Evolutionary conservation across 2,329 filamentous ascomycete genomes (phyloP), one percentile per base, ranked within the genome.

Genomic region (Penicillium sp.): DNA sequence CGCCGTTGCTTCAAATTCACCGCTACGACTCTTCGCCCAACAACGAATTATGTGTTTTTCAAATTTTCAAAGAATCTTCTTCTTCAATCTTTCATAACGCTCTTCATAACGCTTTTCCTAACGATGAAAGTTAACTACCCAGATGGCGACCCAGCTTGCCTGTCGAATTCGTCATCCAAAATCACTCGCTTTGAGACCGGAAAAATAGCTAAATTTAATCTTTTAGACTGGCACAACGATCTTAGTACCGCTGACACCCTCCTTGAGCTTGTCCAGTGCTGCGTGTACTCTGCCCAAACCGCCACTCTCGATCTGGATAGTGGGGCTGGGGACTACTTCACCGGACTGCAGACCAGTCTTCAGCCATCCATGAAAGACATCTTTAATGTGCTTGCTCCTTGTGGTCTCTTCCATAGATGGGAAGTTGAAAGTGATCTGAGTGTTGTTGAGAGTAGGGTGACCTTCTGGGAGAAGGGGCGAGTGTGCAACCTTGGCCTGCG

Each of bases 401-500:
- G 5, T 25, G 1, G 14, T 10, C 9, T 27, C 49, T 7, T 51
- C 49, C 33, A 29, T 42, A 23, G 37, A 21, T 19, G 49, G 49
- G 5, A 53, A 29, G 8, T 49, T 45, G 43, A 66, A 66, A 0
- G n/a, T 54, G 14, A 59, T 58, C 25, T 56, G 43, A 9, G 55
- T 53, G 16, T 55, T 57, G 0, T 65, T 60, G 11, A 59, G 46
- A 1, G 55, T 60, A 5, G 64, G 59, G 8, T 56, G 53, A 21
- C 53, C 64, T 14, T 43, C n/a, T 14, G 27, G 27, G 27, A 66
- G 49, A 11, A 59, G 14, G 3, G 61, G 59, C 3, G 64, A 52
- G 42, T 64, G 59, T 13, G 52, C 64, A 11, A 68, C 61, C 46
- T 55, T 60, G 0, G 57, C 60, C 0, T 14, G 37, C n/a, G 21